A percentile compares a stretch with the other conserved stretches of the same genome.
Evolutionary conservation across 495 filamentous ascomycete genomes (phyloP).

Genomic region (Penicillium canescens): DNA sequence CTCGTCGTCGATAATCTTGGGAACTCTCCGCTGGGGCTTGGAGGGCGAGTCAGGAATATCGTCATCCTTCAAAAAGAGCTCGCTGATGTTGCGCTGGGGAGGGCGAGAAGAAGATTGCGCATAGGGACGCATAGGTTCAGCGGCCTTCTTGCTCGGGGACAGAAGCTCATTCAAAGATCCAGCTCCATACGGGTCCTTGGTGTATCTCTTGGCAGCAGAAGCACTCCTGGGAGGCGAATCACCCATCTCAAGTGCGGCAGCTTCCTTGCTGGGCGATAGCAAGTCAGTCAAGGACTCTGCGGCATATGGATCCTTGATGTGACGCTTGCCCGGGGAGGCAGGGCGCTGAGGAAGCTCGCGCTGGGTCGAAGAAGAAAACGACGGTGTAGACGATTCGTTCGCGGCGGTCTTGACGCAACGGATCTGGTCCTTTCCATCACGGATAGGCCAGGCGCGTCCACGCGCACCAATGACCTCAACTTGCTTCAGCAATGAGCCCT

Average conservation of each 20-base stretch:
- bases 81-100: constrained; percentile 59
- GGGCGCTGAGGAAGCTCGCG: constrained; percentile 45
- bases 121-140: constrained; percentile 33
- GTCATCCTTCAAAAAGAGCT: constrained; percentile 59
- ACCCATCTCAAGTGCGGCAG: constrained; percentile 15
- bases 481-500: constrained; percentile 87
- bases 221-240: not conserved
- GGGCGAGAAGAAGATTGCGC: constrained; percentile 57
- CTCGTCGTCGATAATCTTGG: constrained; percentile 66
- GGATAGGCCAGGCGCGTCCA: constrained; percentile 91
- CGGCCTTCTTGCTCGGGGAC: constrained; percentile 22
- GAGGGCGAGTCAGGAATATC: constrained; percentile 50
- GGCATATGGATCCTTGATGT: constrained; percentile 69
- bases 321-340: constrained; percentile 46
- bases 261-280: constrained; percentile 35
- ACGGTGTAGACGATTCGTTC: constrained; percentile 18
- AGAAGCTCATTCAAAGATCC: constrained; percentile 26
- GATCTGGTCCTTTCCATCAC: constrained; percentile 81
- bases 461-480: constrained; percentile 89
- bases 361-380: constrained; percentile 7
- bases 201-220: constrained; percentile 23
- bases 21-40: constrained; percentile 61
- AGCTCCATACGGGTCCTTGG: constrained; percentile 24
- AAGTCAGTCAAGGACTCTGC: constrained; percentile 57
- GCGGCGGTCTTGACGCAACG: constrained; percentile 61